Evolutionary conservation across 139 green algal species (phyloP).

Genomic region (Chlamydomonas applanata): DNA sequence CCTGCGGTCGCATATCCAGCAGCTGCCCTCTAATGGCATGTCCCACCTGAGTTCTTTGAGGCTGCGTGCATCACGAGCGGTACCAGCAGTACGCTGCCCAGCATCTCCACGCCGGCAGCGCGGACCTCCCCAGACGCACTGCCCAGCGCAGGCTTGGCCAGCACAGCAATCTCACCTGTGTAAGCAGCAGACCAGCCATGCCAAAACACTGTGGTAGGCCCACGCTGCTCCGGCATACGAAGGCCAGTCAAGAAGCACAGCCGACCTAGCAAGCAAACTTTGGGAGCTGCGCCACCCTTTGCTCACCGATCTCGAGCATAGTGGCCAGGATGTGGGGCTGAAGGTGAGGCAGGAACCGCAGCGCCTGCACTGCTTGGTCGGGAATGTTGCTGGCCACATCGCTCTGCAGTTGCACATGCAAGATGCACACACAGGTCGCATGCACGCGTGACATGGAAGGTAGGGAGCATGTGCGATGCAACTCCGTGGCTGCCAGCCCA

Average conservation of each 20-base stretch:
- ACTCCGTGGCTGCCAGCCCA: too few relatives aligned
- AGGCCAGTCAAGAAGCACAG: too few relatives aligned
- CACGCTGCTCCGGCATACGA: too few relatives aligned
- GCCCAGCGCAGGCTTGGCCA: not conserved
- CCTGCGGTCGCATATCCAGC: too few relatives aligned
- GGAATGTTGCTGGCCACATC: constrained; percentile 1
- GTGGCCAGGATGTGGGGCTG: not conserved
- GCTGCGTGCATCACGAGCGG: not conserved
- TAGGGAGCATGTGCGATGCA: too few relatives aligned
- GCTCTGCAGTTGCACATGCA: not conserved
- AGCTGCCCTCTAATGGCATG: too few relatives aligned
- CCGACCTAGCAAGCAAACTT: too few relatives aligned
- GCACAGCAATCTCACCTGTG: constrained; percentile 5
- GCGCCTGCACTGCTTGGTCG: not conserved
- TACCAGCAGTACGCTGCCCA: constrained; percentile 7
- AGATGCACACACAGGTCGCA: too few relatives aligned
- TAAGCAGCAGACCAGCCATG: not conserved
- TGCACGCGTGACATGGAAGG: too few relatives aligned
- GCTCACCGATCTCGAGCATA: constrained; percentile 12
- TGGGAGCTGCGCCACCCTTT: too few relatives aligned
- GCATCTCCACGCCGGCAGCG: not conserved
- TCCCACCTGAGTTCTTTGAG: not conserved
- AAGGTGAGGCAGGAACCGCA: not conserved
- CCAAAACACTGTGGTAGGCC: too few relatives aligned
- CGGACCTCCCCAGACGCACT: not conserved